Percentiles rank a stretch among this genome's conserved stretches.
Evolutionary conservation across 768 basidiomycete species (phyloP).

Genomic region (Leccinellum albellum): DNA sequence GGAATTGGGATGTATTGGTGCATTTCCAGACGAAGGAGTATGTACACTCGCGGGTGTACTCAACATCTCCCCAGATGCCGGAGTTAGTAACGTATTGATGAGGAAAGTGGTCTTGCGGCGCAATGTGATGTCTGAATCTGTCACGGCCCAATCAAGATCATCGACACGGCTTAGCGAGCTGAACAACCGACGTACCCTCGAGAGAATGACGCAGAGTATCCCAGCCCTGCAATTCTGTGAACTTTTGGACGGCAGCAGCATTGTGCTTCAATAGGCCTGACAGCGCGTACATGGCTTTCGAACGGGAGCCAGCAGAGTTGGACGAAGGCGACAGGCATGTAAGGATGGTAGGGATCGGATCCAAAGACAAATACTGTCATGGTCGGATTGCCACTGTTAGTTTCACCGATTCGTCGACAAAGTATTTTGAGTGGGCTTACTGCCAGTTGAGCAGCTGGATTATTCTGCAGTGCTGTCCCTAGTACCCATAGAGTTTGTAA

Average conservation of each 20-base stretch:
- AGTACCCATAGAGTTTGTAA: conserved; percentile 78
- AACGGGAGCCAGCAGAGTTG: conserved; percentile 52
- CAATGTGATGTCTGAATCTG: conserved; percentile 75
- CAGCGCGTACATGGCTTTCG: conserved; percentile 81
- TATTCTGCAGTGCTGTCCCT: conserved; percentile 88
- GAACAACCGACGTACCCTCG: conserved; percentile 42
- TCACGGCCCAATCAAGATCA: neutral
- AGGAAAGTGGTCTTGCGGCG: conserved; percentile 80
- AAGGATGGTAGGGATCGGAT: conserved; percentile 65
- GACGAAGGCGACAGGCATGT: conserved; percentile 55
- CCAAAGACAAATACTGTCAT: conserved; percentile 54
- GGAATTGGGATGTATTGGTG: conserved; percentile 65
- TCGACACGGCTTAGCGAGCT: neutral
- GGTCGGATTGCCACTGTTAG: neutral
- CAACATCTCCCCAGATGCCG: conserved; percentile 27
- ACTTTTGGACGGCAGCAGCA: conserved; percentile 53
- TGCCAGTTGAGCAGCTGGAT: conserved; percentile 75
- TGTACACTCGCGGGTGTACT: conserved; percentile 14
- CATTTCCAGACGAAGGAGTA: conserved; percentile 20
- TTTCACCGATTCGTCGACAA: neutral
- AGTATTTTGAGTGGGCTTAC: conserved; percentile 39
- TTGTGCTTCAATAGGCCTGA: conserved; percentile 81
- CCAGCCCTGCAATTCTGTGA: conserved; percentile 63
- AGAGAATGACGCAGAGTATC: conserved; percentile 52
- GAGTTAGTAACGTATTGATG: conserved; percentile 64